phyloP scores from a whole-genome alignment of 192 early-diverging fungal genomes.

The Gamsiella multidivaricata region DNA sequence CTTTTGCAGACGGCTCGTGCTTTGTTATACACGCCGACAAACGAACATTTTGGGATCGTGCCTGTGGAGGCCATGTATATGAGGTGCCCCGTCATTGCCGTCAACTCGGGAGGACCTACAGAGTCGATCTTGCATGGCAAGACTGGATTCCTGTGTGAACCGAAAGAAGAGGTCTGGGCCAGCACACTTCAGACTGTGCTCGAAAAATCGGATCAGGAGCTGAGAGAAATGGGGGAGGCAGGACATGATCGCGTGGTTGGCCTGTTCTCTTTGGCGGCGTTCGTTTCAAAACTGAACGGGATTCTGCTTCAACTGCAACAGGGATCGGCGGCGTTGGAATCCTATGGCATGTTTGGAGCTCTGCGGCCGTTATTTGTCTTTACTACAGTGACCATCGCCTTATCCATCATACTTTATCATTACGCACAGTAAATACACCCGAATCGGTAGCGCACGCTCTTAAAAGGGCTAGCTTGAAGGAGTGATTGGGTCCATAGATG shows the following conservation, averaged over 20 bases:
- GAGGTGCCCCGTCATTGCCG: slow-evolving; percentile 87
- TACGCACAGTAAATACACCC: too few species aligned
- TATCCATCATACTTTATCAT: slow-evolving; percentile 14
- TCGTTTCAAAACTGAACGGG: slow-evolving; percentile 75
- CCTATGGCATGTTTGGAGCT: slow-evolving; percentile 6
- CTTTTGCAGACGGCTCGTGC: slow-evolving; percentile 71
- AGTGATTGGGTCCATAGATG: too few species aligned
- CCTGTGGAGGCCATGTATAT: slow-evolving; percentile 97
- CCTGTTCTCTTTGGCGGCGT: slow-evolving; percentile 73
- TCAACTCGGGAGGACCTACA: slow-evolving; percentile 85
- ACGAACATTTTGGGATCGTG: slow-evolving; percentile 98
- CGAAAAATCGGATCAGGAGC: slow-evolving; percentile 35
- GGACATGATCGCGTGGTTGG: slow-evolving; percentile 71
- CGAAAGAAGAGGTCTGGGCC: slow-evolving; percentile 71
- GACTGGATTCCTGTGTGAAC: slow-evolving; percentile 83
- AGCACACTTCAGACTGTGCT: slow-evolving; percentile 68
- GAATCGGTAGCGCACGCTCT: too few species aligned
- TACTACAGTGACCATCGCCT: slow-evolving; percentile 3
- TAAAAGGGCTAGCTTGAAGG: too few species aligned
- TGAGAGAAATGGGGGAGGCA: slow-evolving; percentile 69
- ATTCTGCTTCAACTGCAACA: slow-evolving; percentile 60
- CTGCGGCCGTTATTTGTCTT: slow-evolving; percentile 5
- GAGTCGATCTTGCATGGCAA: slow-evolving; percentile 79
- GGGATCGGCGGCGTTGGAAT: background rate
- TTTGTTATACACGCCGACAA: slow-evolving; percentile 89